phyloP scores from a whole-genome alignment of 441 rosid genomes.

The Erodium texanum region DNA sequence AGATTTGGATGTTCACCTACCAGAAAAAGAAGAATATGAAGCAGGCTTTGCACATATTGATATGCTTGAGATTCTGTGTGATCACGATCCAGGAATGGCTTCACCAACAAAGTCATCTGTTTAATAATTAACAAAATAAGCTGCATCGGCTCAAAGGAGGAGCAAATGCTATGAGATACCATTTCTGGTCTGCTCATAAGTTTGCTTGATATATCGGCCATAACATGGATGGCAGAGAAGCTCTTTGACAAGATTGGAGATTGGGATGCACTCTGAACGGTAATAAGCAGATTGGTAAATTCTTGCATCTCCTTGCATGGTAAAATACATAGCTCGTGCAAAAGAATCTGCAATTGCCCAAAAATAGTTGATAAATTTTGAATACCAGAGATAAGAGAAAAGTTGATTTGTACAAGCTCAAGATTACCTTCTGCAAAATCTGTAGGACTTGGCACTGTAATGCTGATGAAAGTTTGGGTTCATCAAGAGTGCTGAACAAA shows the following conservation, averaged over 20 bases:
- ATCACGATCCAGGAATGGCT: conserved; percentile 25
- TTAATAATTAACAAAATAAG: conserved; percentile 35
- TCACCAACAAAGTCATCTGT: conserved; percentile 27
- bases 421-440: conserved; percentile 49
- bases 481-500: conserved; percentile 33
- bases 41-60: conserved; percentile 36
- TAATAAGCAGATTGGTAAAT: conserved; percentile 27
- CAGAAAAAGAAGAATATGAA: conserved; percentile 38
- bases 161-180: conserved; percentile 22
- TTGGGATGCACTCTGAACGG: conserved; percentile 42
- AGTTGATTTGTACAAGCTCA: background rate
- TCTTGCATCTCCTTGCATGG: conserved; percentile 31
- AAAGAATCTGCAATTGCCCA: conserved; percentile 43
- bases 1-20: conserved; percentile 37
- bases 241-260: conserved; percentile 35
- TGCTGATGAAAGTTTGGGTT: conserved; percentile 35
- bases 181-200: conserved; percentile 24
- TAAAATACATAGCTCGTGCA: conserved; percentile 23
- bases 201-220: conserved; percentile 38
- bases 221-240: conserved; percentile 35
- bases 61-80: too few species aligned
- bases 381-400: conserved; percentile 11
- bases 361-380: conserved; percentile 9
- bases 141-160: conserved; percentile 31
- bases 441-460: conserved; percentile 55